Evolutionary conservation across 345 rosid species (phyloP), one percentile per base, ranked within the genome.

Genomic region (Orychophragmus violaceus): DNA sequence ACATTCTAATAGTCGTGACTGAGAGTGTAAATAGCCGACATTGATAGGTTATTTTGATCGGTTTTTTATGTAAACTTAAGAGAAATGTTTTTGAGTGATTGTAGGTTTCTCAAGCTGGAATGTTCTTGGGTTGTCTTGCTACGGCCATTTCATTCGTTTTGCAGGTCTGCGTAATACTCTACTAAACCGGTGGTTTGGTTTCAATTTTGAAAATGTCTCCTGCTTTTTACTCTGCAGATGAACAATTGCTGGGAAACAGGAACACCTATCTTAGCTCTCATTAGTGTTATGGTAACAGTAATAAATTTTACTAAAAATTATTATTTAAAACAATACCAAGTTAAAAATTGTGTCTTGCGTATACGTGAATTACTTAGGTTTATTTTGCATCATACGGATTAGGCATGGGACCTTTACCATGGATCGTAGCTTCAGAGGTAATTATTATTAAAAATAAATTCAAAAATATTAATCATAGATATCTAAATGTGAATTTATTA

Each of bases 41-140:
- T 46, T 13, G 7, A 13, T 58, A 22, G 27, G 14, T 46, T 45
- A 19, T 5, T 25, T 41, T 54, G 30, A 12, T 63, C 19, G 19
- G 21, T 42, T 30, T 52, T n/a, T 9, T 1, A 18, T 13, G 18
- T n/a, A 25, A 48, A 35, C 4, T 19, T 36, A 10, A 48, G 27
- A 42, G 10, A 0, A 8, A 0, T 0, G n/a, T 3, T 51, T 27
- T 14, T 21, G 46, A 58, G 46, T 51, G 23, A 24, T 36, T 67
- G 51, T 66, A 88, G 96, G 73, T 86, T 68, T 89, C 98, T 46
- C 85, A 93, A 10, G 59, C 70, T 14, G 93, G 98, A 72, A 81
- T 88, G 67, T 89, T 95, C 62, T 52, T 87, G 68, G 95, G 96
- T 69, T 84, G 96, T 74, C 52, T 89, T 60, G 80, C 88, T 3